Conservation (phyloP, 169 alveolate species). For the Cystoisospora suis region DNA sequence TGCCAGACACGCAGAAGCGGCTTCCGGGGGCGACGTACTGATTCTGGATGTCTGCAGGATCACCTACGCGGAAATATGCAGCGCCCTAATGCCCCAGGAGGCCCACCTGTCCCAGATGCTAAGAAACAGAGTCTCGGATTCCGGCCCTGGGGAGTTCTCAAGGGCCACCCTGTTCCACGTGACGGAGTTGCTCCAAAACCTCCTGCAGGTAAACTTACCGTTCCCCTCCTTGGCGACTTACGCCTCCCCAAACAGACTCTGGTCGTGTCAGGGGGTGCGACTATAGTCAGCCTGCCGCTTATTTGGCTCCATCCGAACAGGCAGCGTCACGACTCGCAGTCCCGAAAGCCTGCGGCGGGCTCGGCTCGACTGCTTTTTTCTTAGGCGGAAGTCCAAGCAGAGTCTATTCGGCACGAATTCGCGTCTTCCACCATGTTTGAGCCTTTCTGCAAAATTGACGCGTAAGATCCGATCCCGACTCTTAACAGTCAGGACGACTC, state of each 20-base stretch:
- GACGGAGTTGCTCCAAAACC: not conserved
- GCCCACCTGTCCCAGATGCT: not conserved
- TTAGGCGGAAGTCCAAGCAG: constrained; percentile 13
- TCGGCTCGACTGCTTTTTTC: not conserved
- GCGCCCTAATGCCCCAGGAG: not conserved
- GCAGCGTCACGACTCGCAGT: too few relatives aligned
- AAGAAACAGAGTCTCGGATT: not conserved
- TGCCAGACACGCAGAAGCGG: too few relatives aligned
- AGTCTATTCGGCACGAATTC: not conserved
- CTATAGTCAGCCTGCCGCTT: too few relatives aligned
- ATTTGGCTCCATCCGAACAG: too few relatives aligned
- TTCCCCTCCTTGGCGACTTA: too few relatives aligned
- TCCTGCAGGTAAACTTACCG: constrained; percentile 24
- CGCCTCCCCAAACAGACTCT: too few relatives aligned
- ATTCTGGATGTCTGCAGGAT: not conserved
- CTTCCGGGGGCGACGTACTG: too few relatives aligned
- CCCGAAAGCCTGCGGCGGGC: too few relatives aligned
- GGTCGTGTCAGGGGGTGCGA: too few relatives aligned
- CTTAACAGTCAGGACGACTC: too few relatives aligned
- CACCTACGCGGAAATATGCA: constrained; percentile 18
- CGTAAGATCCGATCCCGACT: too few relatives aligned
- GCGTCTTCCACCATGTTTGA: constrained; percentile 10
- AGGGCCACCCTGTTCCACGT: not conserved
- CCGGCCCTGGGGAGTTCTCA: not conserved
- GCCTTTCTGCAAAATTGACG: not conserved